A percentile compares a stretch with the other conserved stretches of the same genome.
These are phyloP conservation scores for Penicillium bialowiezense DNA, from an alignment of 495 filamentous ascomycete genomes.

Conservation along the genomic window DNA sequence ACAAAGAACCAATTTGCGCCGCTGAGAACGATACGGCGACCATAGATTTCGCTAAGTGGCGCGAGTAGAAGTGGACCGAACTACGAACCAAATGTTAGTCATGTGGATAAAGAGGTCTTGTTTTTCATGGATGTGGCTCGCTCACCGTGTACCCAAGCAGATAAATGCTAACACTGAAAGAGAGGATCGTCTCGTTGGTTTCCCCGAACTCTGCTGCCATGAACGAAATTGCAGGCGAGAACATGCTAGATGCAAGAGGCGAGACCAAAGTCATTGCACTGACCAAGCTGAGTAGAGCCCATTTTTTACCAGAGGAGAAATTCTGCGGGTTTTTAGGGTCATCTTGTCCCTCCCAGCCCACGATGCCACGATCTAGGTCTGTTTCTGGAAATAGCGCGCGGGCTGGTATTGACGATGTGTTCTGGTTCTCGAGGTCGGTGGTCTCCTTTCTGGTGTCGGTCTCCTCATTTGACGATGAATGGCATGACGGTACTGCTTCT, in stretches of 20 bases:
- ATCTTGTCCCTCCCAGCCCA: conserved; percentile 53
- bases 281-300: conserved; percentile 28
- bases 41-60: conserved; percentile 54
- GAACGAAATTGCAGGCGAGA: conserved; percentile 59
- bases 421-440: conserved; percentile 4
- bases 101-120: background rate
- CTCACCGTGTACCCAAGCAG: conserved; percentile 58
- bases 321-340: conserved; percentile 71
- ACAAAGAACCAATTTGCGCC: conserved; percentile 51
- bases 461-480: background rate
- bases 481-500: background rate
- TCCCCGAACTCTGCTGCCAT: conserved; percentile 61
- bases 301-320: conserved; percentile 48
- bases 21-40: conserved; percentile 49
- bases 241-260: conserved; percentile 63
- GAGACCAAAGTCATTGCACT: conserved; percentile 47
- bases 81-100: conserved; percentile 11
- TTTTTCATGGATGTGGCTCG: background rate
- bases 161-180: conserved; percentile 55
- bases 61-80: conserved; percentile 44
- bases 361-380: conserved; percentile 23
- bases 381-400: conserved; percentile 20
- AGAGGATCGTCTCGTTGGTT: conserved; percentile 44
- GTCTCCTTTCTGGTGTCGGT: background rate
- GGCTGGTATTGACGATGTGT: background rate